A percentile compares a stretch with the other conserved stretches of the same genome.
Evolutionary conservation across 257 asterid species (phyloP).

Genomic region (Solanum chilense): DNA sequence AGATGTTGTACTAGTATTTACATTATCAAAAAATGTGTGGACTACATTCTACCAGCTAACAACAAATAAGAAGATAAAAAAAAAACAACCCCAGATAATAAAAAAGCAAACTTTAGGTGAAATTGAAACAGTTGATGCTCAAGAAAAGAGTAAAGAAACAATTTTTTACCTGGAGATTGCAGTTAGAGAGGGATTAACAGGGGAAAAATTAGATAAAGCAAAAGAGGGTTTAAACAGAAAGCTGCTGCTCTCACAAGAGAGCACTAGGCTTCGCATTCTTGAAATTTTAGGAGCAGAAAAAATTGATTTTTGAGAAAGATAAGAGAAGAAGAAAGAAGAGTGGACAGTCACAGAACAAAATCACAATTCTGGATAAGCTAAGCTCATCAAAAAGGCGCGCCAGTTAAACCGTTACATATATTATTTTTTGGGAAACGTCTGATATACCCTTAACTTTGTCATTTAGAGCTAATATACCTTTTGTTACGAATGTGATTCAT

Average conservation of each 20-base stretch:
- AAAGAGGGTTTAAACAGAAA: neutral
- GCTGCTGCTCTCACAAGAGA: constrained; percentile 7
- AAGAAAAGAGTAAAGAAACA: neutral
- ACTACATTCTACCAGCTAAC: neutral
- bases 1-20: neutral
- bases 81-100: neutral
- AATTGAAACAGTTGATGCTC: neutral
- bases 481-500: no score
- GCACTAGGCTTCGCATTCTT: constrained; percentile 13
- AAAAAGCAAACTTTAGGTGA: neutral
- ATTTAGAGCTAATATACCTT: no score
- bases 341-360: neutral
- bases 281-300: neutral
- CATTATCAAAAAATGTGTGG: neutral
- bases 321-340: neutral
- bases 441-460: no score
- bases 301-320: neutral
- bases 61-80: neutral
- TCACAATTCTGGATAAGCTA: neutral
- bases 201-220: neutral
- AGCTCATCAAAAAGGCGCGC: neutral
- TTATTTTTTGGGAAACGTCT: no score
- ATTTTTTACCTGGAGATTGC: constrained; percentile 3
- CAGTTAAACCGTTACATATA: neutral
- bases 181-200: neutral